These are phyloP conservation scores for Sisymbrium altissimum DNA, from an alignment of 345 rosid species.

Conservation along the genomic window DNA sequence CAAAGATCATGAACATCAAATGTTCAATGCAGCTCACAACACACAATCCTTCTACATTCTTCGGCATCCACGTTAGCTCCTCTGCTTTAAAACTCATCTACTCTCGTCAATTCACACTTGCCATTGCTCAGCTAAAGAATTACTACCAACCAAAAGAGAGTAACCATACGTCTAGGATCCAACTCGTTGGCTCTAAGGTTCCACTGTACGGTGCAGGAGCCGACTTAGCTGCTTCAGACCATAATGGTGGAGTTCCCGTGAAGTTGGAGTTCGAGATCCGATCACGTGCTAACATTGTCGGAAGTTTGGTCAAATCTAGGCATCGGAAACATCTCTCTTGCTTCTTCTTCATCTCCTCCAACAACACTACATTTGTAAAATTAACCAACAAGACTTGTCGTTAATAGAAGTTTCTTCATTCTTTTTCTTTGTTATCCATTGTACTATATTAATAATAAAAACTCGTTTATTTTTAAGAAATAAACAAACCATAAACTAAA, in stretches of 20 bases:
- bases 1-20: conserved; percentile 61
- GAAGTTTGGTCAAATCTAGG: conserved; percentile 59
- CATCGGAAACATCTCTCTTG: conserved; percentile 49
- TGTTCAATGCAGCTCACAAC: conserved; percentile 55
- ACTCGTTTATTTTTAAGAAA: background rate
- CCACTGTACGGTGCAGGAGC: conserved; percentile 85
- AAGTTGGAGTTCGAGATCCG: conserved; percentile 49
- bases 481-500: background rate
- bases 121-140: conserved; percentile 56
- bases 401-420: background rate
- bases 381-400: conserved; percentile 19
- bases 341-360: conserved; percentile 22
- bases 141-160: conserved; percentile 77
- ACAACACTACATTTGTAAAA: background rate
- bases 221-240: conserved; percentile 41
- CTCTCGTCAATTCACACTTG: conserved; percentile 46
- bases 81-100: conserved; percentile 52
- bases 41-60: conserved; percentile 73
- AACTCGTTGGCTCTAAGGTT: conserved; percentile 53
- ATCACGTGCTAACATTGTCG: conserved; percentile 65
- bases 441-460: background rate
- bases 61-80: conserved; percentile 74
- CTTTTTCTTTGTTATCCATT: background rate
- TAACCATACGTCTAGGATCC: conserved; percentile 40
- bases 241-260: conserved; percentile 47